A percentile compares a stretch with the other conserved stretches of the same genome.
phyloP scores from a whole-genome alignment of 192 early-diverging fungal genomes.

The Allomyces javanicus region DNA sequence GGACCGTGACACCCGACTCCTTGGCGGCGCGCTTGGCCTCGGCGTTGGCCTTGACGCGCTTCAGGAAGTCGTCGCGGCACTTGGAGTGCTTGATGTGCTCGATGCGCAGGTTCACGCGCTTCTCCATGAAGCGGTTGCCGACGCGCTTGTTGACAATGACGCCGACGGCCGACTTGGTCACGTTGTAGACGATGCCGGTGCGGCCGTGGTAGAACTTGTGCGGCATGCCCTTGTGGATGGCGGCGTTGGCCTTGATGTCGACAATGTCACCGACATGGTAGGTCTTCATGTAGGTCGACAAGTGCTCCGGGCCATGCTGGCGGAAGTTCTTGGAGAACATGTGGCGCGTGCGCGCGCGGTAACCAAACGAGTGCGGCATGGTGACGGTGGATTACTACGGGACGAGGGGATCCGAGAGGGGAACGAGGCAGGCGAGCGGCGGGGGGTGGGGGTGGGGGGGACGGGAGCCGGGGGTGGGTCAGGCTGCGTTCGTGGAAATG shows the following conservation, averaged over 20 bases:
- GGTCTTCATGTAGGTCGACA: conserved; percentile 94
- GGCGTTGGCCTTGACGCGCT: conserved; percentile 90
- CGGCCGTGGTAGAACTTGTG: conserved; percentile 99
- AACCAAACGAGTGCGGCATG: conserved; percentile 75
- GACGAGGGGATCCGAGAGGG: not conserved
- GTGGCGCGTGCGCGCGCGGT: conserved; percentile 94
- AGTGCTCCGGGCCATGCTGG: conserved; percentile 71
- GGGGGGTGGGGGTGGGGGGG: not conserved
- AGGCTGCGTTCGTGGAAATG: not conserved
- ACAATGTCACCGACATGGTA: conserved; percentile 99
- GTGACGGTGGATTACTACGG: conserved; percentile 14
- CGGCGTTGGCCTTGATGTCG: conserved; percentile 98
- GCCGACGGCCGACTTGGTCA: conserved; percentile 97
- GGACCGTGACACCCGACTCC: conserved; percentile 46
- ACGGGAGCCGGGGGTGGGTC: not conserved
- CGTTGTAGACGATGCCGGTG: conserved; percentile 98
- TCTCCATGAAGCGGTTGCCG: conserved; percentile 94
- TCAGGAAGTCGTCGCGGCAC: conserved; percentile 93
- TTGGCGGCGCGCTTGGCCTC: conserved; percentile 65
- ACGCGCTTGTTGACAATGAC: conserved; percentile 97
- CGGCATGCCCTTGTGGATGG: conserved; percentile 98
- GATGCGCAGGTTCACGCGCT: conserved; percentile 93
- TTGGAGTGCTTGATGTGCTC: conserved; percentile 99
- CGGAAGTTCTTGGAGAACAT: conserved; percentile 96
- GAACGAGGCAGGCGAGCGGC: not conserved